A percentile compares a stretch with the other conserved stretches of the same genome.
Evolutionary conservation across 148 eudicot genomes (phyloP).

Genomic region (Heliosperma pusillum): DNA sequence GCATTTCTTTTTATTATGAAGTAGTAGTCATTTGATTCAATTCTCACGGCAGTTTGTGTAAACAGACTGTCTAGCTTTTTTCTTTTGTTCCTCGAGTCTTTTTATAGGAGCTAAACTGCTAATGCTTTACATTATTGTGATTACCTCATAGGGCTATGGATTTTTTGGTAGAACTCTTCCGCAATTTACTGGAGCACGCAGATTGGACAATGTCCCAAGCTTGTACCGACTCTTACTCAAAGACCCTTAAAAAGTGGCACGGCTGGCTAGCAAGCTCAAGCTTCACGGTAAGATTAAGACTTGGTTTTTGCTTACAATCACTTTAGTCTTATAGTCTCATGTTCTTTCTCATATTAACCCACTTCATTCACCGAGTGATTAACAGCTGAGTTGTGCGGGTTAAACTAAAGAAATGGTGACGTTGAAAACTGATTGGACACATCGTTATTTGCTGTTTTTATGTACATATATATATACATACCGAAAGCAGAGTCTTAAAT

Average conservation of each 20-base stretch:
- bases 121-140: conserved; percentile 8
- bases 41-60: background rate
- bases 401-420: background rate
- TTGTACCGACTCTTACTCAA: conserved; percentile 73
- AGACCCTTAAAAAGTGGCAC: conserved; percentile 92
- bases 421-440: background rate
- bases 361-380: background rate
- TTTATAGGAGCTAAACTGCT: background rate
- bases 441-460: background rate
- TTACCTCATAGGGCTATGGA: conserved; percentile 71
- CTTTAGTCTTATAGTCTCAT: background rate
- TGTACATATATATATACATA: background rate
- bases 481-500: background rate
- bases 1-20: too few relatives aligned
- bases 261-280: conserved; percentile 97
- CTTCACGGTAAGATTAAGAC: conserved; percentile 45
- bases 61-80: background rate
- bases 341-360: background rate
- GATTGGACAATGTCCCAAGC: conserved; percentile 82
- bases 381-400: background rate
- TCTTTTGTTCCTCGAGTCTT: background rate
- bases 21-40: background rate
- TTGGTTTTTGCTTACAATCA: background rate
- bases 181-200: conserved; percentile 56
- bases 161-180: conserved; percentile 80